Percentiles rank a stretch among this genome's conserved stretches.
phyloP scores from a whole-genome alignment of 225 moss, liverwort and hornwort genomes.

The Physcomitrium patens region DNA sequence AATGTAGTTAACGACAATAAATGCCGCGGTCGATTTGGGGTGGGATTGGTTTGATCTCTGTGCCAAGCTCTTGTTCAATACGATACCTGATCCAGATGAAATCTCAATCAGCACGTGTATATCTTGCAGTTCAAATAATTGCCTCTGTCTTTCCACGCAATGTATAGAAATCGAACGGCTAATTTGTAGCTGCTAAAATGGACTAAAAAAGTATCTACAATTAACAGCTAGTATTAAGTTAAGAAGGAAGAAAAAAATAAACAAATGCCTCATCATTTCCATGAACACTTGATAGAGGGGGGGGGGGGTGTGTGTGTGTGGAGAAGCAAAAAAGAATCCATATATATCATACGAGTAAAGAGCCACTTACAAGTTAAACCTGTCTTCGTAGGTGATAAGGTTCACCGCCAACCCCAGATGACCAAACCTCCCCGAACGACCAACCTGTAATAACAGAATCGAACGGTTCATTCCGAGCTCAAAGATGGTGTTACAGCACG shows the following conservation, averaged over 20 bases:
- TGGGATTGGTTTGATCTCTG: conserved; percentile 69
- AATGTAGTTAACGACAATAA: conserved; percentile 52
- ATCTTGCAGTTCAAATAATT: conserved; percentile 1
- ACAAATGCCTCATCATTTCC: too few relatives aligned
- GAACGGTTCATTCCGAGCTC: background rate
- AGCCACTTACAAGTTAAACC: conserved; percentile 60
- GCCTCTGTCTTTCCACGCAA: too few relatives aligned
- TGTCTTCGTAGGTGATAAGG: conserved; percentile 69
- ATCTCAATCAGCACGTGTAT: conserved; percentile 5
- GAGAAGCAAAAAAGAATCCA: background rate
- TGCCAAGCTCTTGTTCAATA: conserved; percentile 71
- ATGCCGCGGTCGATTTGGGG: conserved; percentile 71
- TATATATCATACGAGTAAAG: background rate
- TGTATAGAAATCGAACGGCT: too few relatives aligned
- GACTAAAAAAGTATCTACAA: too few relatives aligned
- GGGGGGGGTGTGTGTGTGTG: too few relatives aligned
- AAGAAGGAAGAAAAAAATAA: too few relatives aligned
- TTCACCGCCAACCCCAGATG: conserved; percentile 70
- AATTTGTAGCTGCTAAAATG: too few relatives aligned
- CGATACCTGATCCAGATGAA: conserved; percentile 52
- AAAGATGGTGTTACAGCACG: background rate
- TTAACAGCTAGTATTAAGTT: too few relatives aligned
- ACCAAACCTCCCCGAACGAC: conserved; percentile 70
- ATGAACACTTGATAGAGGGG: too few relatives aligned
- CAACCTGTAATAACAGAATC: conserved; percentile 42